Base-by-base conservation (phyloP, 352 stramenopile genomes). In the Plasmopara muralis region DNA sequence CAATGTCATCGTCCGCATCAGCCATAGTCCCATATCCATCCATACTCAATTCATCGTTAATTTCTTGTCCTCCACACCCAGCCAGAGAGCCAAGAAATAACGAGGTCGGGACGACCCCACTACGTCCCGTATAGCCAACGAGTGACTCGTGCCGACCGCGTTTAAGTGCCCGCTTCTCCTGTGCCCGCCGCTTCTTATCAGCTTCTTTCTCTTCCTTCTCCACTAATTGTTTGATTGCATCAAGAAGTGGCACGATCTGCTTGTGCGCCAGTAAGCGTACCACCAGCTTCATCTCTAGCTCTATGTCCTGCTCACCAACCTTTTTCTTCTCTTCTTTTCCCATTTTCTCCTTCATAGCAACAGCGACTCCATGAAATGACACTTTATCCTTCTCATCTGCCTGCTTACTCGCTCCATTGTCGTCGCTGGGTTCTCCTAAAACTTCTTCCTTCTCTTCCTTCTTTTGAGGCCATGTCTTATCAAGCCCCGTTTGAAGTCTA, bases 71-170 rank as follows among this genome's bases (percentile, higher is more conserved):
- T 16, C 63, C 66, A 40, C 66, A 47, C 37, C 78, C 73, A 5
- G 82, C 89, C 42, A 93, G 66, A 47, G 79, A 87, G 5, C 77
- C 76, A 16, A 93, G 69, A 46, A 93, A 93, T 34, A 90, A 63
- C 9, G 83, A 93, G 5, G 50, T 83, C 2, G 80, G 77, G 9
- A 61, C 58, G 8, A 68, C 60, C 8, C 66, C 62, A 40, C 75
- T 88, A 30, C 80, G 77, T 49, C 61, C 56, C n/a, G 61, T 69
- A 7, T 78, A 78, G 30, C 75, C 80, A n/a, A 90, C 68, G 31
- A 90, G 55, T 28, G 64, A 67, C 44, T 83, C 72, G 30, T 75
- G 72, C 9, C 61, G 62, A 0, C 63, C 67, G 13, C 72, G 70
- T 53, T 88, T 87, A 38, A 88, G 50, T 48, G 71, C 72, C 4